Percentiles rank a stretch among this genome's conserved stretches.
phyloP scores from a whole-genome alignment of 225 moss, liverwort and hornwort genomes.

The Bryoerythrophyllum caledonicum region DNA sequence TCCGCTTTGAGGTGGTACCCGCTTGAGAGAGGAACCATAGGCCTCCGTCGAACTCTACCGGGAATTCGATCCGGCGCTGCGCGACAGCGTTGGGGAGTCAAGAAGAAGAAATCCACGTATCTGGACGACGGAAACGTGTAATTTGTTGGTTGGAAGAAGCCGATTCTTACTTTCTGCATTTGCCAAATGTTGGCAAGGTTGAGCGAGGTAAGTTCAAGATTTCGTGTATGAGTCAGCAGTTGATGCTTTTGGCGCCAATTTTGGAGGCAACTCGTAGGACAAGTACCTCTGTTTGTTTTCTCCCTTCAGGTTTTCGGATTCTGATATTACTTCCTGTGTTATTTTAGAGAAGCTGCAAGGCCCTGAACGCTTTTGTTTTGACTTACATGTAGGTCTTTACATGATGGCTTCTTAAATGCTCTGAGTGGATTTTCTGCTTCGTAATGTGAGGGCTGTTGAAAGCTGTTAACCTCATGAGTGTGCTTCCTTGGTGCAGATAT shows the following conservation, averaged over 20 bases:
- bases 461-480: neutral
- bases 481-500: constrained; percentile 22
- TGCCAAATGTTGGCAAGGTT: constrained; percentile 5
- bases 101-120: constrained; percentile 1
- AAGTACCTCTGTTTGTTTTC: constrained; percentile 8
- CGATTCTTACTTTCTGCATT: constrained; percentile 1
- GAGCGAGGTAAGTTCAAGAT: constrained; percentile 35
- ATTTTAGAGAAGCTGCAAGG: neutral
- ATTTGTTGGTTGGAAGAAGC: constrained; percentile 7
- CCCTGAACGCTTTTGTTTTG: constrained; percentile 7
- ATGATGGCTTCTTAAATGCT: constrained; percentile 8
- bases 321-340: constrained; percentile 1
- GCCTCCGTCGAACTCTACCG: constrained; percentile 1
- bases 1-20: neutral
- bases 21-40: neutral
- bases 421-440: neutral
- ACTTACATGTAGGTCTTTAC: constrained; percentile 5
- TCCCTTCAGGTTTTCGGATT: neutral
- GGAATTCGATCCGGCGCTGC: constrained; percentile 5
- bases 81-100: neutral
- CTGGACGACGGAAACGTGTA: constrained; percentile 13
- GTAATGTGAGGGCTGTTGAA: constrained; percentile 1
- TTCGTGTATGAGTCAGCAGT: constrained; percentile 11
- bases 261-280: constrained; percentile 1
- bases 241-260: constrained; percentile 26